These are phyloP conservation scores for Colletotrichum viniferum DNA, from an alignment of 2,329 filamentous ascomycete genomes.

Conservation along the genomic window DNA sequence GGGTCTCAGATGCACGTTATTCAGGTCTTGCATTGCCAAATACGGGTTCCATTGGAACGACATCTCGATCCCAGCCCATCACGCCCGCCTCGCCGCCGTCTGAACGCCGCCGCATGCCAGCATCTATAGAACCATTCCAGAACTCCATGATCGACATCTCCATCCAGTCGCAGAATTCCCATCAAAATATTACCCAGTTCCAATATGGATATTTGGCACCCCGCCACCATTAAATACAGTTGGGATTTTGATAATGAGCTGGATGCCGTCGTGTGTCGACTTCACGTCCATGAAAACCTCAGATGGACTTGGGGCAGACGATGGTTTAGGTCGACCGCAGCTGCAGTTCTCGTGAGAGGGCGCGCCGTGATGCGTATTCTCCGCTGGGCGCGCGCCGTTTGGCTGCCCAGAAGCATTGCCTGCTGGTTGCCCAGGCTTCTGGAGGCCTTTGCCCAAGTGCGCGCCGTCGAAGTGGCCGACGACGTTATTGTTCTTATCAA, in stretches of 20 bases:
- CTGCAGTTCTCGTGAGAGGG: slow-evolving; percentile 33
- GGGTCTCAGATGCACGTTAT: background rate
- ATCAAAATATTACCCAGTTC: slow-evolving; percentile 14
- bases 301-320: slow-evolving; percentile 47
- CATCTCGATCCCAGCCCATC: background rate
- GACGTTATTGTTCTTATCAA: slow-evolving; percentile 48
- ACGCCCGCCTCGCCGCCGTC: background rate
- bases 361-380: slow-evolving; percentile 30
- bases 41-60: background rate
- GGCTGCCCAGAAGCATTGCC: background rate
- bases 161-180: background rate
- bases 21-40: background rate
- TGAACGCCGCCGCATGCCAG: slow-evolving; percentile 20
- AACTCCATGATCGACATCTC: slow-evolving; percentile 5
- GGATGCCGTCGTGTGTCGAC: slow-evolving; percentile 62
- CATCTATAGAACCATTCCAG: slow-evolving; percentile 13
- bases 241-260: slow-evolving; percentile 61
- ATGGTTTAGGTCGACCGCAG: slow-evolving; percentile 32
- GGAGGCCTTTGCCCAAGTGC: slow-evolving; percentile 41
- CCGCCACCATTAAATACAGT: slow-evolving; percentile 53
- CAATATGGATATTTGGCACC: slow-evolving; percentile 35
- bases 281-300: slow-evolving; percentile 63
- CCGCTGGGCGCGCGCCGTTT: background rate
- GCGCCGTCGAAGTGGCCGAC: slow-evolving; percentile 49
- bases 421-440: slow-evolving; percentile 35